A percentile compares a stretch with the other conserved stretches of the same genome.
Conservation (phyloP, 192 early-diverging fungal genomes). For the Umbelopsis isabellina region DNA sequence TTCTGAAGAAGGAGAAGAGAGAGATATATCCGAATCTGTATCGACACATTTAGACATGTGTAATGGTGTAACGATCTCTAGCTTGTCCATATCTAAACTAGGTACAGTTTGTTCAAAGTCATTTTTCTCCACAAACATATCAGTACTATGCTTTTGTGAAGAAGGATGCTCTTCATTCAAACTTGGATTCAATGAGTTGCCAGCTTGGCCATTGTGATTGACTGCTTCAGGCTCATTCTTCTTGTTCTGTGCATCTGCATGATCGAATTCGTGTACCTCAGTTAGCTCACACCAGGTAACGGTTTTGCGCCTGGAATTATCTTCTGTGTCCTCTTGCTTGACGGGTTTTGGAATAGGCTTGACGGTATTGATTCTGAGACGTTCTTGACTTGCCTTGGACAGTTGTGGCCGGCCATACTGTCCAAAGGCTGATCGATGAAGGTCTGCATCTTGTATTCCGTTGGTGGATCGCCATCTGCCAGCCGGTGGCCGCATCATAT, state of each 20-base stretch:
- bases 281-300: conserved; percentile 11
- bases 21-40: conserved; percentile 11
- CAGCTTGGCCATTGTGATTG: neutral
- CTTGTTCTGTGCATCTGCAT: neutral
- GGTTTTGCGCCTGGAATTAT: neutral
- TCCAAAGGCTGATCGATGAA: neutral
- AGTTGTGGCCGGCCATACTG: neutral
- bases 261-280: conserved; percentile 7
- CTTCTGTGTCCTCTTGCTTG: conserved; percentile 17
- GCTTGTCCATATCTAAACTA: conserved; percentile 14
- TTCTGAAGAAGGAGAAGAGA: conserved; percentile 11
- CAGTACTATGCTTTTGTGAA: too few species aligned
- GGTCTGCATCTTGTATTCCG: neutral
- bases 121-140: neutral
- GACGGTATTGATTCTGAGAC: neutral
- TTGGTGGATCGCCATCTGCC: conserved; percentile 7
- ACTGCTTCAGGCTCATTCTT: neutral
- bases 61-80: conserved; percentile 3
- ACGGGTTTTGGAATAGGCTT: neutral
- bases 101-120: neutral
- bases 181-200: too few species aligned
- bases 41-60: conserved; percentile 7
- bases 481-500: neutral
- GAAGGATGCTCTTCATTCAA: too few species aligned
- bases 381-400: neutral